A percentile compares a stretch with the other conserved stretches of the same genome.
Conservation (phyloP, 83 land plant species). For the Isoetes engelmannii region DNA sequence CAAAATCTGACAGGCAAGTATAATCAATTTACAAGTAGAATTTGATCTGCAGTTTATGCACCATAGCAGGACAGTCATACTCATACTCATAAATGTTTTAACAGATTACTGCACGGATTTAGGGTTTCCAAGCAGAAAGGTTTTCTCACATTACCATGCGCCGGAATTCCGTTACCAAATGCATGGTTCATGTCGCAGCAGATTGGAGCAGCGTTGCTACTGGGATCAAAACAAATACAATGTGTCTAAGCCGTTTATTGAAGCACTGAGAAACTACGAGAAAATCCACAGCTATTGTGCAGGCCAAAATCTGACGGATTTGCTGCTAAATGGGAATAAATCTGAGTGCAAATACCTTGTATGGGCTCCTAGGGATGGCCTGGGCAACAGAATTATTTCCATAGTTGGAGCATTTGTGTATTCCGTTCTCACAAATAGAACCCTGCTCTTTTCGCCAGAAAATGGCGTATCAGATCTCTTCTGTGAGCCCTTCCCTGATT, state of each 20-base stretch:
- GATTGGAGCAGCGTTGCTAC: conserved; percentile 17
- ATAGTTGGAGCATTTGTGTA: conserved; percentile 19
- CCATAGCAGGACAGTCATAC: too few relatives aligned
- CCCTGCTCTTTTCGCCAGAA: conserved; percentile 6
- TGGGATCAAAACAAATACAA: neutral
- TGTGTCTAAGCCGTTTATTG: neutral
- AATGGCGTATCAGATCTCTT: neutral
- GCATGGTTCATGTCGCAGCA: conserved; percentile 5
- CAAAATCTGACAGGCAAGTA: too few relatives aligned
- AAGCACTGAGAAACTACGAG: conserved; percentile 8
- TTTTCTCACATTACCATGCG: too few relatives aligned
- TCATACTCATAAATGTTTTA: too few relatives aligned
- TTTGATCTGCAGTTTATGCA: too few relatives aligned
- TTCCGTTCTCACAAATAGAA: conserved; percentile 10
- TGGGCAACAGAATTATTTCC: conserved; percentile 12
- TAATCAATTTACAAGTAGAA: too few relatives aligned
- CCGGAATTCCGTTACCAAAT: too few relatives aligned
- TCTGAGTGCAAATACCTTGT: conserved; percentile 11
- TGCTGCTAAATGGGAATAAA: neutral
- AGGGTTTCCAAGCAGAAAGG: too few relatives aligned
- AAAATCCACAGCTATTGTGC: conserved; percentile 3
- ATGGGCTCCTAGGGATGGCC: conserved; percentile 9
- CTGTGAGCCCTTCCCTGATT: conserved; percentile 8
- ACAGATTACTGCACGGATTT: too few relatives aligned
- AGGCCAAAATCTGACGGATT: conserved; percentile 6